These are phyloP conservation scores for Flaveria linearis DNA, from an alignment of 129 eudicot genomes.

Conservation along the genomic window DNA sequence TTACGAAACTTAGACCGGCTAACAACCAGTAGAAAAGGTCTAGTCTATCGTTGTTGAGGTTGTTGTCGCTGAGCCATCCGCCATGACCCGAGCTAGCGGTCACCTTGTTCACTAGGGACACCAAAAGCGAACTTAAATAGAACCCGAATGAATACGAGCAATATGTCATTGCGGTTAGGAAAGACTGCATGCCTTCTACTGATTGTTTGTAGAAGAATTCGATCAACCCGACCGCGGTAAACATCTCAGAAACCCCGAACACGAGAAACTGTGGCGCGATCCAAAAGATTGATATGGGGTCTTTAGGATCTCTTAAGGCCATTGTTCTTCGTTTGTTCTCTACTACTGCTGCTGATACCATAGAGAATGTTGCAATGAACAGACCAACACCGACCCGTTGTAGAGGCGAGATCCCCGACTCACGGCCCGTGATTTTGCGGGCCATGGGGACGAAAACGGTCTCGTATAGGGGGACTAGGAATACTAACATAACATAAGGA, in stretches of 20 bases:
- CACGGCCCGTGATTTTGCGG: constrained; percentile 50
- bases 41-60: constrained; percentile 65
- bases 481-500: constrained; percentile 65
- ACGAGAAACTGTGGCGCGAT: constrained; percentile 79
- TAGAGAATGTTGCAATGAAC: constrained; percentile 80
- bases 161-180: constrained; percentile 83
- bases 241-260: constrained; percentile 87
- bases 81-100: constrained; percentile 50
- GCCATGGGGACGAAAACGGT: constrained; percentile 63
- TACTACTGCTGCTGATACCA: constrained; percentile 76
- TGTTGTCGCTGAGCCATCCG: constrained; percentile 76
- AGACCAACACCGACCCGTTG: constrained; percentile 77
- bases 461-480: constrained; percentile 74
- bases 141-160: constrained; percentile 87
- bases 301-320: constrained; percentile 25
- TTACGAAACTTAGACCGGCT: constrained; percentile 67
- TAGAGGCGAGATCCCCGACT: constrained; percentile 72
- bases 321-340: constrained; percentile 62
- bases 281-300: constrained; percentile 65
- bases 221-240: constrained; percentile 76
- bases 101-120: constrained; percentile 66
- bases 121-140: constrained; percentile 71
- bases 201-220: constrained; percentile 87
- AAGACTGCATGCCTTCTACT: constrained; percentile 72
- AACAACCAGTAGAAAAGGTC: constrained; percentile 82